Conservation (phyloP, 2,329 filamentous ascomycete species). For the Aspergillus piperis region DNA sequence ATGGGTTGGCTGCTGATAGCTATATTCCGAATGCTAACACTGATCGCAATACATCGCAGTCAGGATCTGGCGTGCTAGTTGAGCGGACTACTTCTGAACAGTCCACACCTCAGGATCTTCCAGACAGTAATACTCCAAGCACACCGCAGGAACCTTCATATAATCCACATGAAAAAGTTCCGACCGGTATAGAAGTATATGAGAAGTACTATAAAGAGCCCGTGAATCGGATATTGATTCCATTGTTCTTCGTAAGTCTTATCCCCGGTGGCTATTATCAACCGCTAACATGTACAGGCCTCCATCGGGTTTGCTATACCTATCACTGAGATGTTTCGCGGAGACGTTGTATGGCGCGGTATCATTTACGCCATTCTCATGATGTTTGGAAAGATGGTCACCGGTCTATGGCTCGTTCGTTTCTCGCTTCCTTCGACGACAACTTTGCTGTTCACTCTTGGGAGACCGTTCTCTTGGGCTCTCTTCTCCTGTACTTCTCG, state of each 20-base stretch:
- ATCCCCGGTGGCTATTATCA: neutral
- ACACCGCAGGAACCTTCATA: neutral
- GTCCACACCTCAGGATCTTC: neutral
- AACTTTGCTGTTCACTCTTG: no score
- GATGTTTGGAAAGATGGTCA: conserved; percentile 61
- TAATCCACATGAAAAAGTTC: neutral
- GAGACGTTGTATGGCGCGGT: conserved; percentile 68
- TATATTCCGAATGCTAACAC: neutral
- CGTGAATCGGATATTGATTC: conserved; percentile 60
- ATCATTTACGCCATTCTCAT: conserved; percentile 72
- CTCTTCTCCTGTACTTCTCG: conserved; percentile 10
- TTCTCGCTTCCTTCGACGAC: conserved; percentile 27
- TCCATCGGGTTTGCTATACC: conserved; percentile 78
- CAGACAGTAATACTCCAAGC: neutral
- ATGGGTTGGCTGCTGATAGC: conserved; percentile 25
- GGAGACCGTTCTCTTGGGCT: neutral
- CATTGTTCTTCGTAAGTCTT: conserved; percentile 68
- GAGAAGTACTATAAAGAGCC: conserved; percentile 49
- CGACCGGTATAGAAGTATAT: conserved; percentile 41
- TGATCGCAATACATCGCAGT: no score
- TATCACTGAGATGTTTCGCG: conserved; percentile 67
- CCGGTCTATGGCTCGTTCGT: conserved; percentile 60
- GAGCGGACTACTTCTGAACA: neutral
- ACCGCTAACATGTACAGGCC: conserved; percentile 29
- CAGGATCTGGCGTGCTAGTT: no score